phyloP scores from a whole-genome alignment of 495 filamentous ascomycete species.

The Neurospora sp. region DNA sequence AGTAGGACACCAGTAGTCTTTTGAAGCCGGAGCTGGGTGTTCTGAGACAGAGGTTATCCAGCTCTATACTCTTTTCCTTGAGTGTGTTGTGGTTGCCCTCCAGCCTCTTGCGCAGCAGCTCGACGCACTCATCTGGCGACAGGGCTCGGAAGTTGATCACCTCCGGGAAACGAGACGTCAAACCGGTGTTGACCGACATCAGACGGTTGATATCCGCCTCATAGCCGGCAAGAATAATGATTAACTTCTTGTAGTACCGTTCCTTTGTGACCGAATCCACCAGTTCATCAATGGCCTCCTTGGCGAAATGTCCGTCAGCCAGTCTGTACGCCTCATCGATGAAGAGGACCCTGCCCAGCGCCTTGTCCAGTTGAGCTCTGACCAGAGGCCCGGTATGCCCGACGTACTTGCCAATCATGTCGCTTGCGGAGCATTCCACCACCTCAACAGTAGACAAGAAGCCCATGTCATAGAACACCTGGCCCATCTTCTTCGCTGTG shows the following conservation, averaged over 20 bases:
- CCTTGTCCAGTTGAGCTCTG: slow-evolving; percentile 42
- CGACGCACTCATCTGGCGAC: slow-evolving; percentile 33
- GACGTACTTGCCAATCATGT: slow-evolving; percentile 51
- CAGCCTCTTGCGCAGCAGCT: slow-evolving; percentile 24
- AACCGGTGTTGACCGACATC: slow-evolving; percentile 49
- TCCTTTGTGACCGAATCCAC: slow-evolving; percentile 59
- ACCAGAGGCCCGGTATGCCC: slow-evolving; percentile 60
- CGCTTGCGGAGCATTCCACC: slow-evolving; percentile 49
- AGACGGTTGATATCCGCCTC: slow-evolving; percentile 59
- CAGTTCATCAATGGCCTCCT: slow-evolving; percentile 66
- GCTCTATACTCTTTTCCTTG: slow-evolving; percentile 8
- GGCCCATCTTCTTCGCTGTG: slow-evolving; percentile 61
- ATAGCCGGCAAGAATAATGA: slow-evolving; percentile 71
- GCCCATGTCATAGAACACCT: slow-evolving; percentile 64
- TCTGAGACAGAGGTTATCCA: slow-evolving; percentile 34
- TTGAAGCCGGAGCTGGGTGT: slow-evolving; percentile 8
- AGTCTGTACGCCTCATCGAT: slow-evolving; percentile 63
- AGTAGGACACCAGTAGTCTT: slow-evolving; percentile 20
- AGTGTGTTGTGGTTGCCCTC: slow-evolving; percentile 10
- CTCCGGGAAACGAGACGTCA: slow-evolving; percentile 52
- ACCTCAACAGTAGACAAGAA: slow-evolving; percentile 46
- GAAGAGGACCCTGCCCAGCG: slow-evolving; percentile 53
- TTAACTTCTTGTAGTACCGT: slow-evolving; percentile 49
- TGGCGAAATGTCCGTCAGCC: slow-evolving; percentile 46
- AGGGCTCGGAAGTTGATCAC: slow-evolving; percentile 43